phyloP scores from a whole-genome alignment of 75 land plant genomes.

The Selaginella tamariscina region DNA sequence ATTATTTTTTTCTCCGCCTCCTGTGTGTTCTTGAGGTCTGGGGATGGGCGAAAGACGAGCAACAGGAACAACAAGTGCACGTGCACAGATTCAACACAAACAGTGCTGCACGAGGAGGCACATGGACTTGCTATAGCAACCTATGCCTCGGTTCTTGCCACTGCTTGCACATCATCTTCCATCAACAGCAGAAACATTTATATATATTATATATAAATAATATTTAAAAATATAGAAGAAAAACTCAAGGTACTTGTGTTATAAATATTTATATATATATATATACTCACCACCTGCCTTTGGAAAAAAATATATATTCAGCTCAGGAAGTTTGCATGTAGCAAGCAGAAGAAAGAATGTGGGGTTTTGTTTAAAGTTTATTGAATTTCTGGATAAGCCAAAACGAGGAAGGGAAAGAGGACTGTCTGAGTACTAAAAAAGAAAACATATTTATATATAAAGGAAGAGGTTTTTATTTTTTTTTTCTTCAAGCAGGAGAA shows the following conservation, averaged over 20 bases:
- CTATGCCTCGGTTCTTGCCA: not conserved
- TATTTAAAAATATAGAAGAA: too few species aligned
- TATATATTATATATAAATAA: too few species aligned
- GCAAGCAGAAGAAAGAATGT: not conserved
- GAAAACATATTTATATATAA: not conserved
- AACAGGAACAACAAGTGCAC: not conserved
- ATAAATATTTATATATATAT: too few species aligned
- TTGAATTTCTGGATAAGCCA: not conserved
- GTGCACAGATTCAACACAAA: not conserved
- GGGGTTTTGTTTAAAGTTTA: not conserved
- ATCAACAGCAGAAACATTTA: too few species aligned
- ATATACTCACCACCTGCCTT: too few species aligned
- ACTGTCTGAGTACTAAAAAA: constrained; percentile 1
- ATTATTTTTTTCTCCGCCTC: too few species aligned
- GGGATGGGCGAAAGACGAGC: not conserved
- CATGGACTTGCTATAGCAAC: not conserved
- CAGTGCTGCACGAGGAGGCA: not conserved
- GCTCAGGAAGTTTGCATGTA: not conserved
- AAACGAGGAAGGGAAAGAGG: constrained; percentile 3
- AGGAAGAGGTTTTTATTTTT: too few species aligned
- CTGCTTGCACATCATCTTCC: not conserved
- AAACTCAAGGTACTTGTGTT: too few species aligned
- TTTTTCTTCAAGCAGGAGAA: too few species aligned
- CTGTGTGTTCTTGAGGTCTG: too few species aligned
- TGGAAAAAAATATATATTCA: too few species aligned